These are phyloP conservation scores for Tolypocladium tundrense DNA, from an alignment of 2,329 filamentous ascomycete species.

Conservation along the genomic window DNA sequence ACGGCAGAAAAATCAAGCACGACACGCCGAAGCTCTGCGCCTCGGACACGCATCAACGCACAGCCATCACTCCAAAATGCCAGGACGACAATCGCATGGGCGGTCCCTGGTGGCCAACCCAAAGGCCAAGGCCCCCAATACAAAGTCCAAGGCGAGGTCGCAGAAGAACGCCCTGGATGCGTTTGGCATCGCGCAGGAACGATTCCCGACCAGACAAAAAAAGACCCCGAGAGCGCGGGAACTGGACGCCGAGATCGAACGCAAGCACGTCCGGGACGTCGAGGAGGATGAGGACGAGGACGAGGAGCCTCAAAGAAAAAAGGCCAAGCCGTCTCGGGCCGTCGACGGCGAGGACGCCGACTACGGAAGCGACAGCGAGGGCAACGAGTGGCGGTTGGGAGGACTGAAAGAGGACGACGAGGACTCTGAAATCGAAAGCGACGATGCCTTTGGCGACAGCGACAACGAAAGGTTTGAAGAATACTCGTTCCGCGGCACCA, in stretches of 20 bases:
- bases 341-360: constrained; percentile 50
- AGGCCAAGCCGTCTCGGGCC: constrained; percentile 25
- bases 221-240: constrained; percentile 40
- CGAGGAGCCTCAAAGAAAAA: constrained; percentile 32
- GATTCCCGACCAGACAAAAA: constrained; percentile 36
- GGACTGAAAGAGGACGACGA: constrained; percentile 44
- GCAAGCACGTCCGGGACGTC: constrained; percentile 33
- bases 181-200: constrained; percentile 45
- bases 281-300: constrained; percentile 38
- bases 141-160: constrained; percentile 38
- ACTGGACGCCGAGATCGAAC: constrained; percentile 35
- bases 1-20: constrained; percentile 18
- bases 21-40: not conserved
- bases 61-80: constrained; percentile 28
- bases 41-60: not conserved
- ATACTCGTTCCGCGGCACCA: constrained; percentile 47
- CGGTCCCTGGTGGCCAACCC: constrained; percentile 33
- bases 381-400: constrained; percentile 76
- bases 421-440: constrained; percentile 55
- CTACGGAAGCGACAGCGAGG: constrained; percentile 73
- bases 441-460: constrained; percentile 79
- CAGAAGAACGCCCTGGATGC: constrained; percentile 44
- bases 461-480: constrained; percentile 79
- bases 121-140: constrained; percentile 20
- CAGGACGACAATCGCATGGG: constrained; percentile 49